Base-by-base conservation (phyloP, 352 stramenopile species). In the Pythium diclinum region DNA sequence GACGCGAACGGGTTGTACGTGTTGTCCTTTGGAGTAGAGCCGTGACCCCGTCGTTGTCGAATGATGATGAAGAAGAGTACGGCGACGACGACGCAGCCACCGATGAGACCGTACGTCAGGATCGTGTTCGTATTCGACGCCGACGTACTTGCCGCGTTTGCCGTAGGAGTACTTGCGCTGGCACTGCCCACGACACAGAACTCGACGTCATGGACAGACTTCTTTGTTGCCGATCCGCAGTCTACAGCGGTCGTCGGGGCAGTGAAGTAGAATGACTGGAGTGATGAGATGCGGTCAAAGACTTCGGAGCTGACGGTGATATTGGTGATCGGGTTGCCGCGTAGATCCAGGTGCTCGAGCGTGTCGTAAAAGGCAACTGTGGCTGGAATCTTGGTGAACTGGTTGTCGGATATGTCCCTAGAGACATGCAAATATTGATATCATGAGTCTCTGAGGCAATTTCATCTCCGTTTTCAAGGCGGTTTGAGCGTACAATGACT, bases 21-120 rank as follows among this genome's bases (percentile, higher is more conserved):
- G 38, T 61, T 23, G 36, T 46, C 30, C 8, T 44, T 30, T 17
- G 21, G 9, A 6, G 17, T 33, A 36, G 23, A 10, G 6, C 38
- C 1, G 6, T 13, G 23, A 38, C 47, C 17, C 23, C 25, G 17
- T 3, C 55, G 55, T 34, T 70, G 72, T 16, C 67, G 65, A 63
- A 82, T 67, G 21, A 81, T 74, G 33, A 85, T 64, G 46, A 83
- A 85, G 25, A 85, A 67, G 52, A 85, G 58, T 10, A 78, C 61
- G 17, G 72, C 75, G 1, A 85, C 73, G 21, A 85, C 53, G 13
- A 80, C 48, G 42, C 72, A 81, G 14, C 70, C 74, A 10, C 56
- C 73, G 19, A 62, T 42, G 14, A 49, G 13, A 10, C 56, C 44
- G 30, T 46, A 48, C 79, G 40, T 76, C 71, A 56, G 77, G 58